Evolutionary conservation across 108 stramenopile species (phyloP), one percentile per base, ranked within the genome.

Genomic region (Nitzschia putrida): DNA sequence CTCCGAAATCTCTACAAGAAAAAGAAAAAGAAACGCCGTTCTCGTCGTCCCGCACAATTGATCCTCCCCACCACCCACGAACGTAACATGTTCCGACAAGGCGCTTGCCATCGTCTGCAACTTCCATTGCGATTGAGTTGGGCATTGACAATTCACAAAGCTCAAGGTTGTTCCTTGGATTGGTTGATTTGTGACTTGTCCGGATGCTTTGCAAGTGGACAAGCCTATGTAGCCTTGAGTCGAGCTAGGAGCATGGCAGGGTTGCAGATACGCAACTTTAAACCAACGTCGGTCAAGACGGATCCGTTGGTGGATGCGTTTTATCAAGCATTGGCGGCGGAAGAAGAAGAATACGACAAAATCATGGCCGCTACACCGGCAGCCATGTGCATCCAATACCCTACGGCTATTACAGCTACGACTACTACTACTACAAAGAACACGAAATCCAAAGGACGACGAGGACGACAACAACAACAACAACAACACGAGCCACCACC

Each of bases 181-280:
- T 71, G 66, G 23, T 51, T 86, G 16, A 74, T 83, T 29, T 79
- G 90, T 23, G 64, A 84, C 53, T 65, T 96, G 25, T 39, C 49
- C 9, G 77, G 83, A 25, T 81, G 79, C 44, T 96, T 96, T 77
- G 84, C 84, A 13, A 63, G 61, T 37, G 95, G 93, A 34, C 91
- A 94, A 66, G 88, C 89, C 55, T 96, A 94, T 78, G 93, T 94
- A 6, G 95, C 95, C 0, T 78, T 93, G 39, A 82, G 79, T 24
- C 83, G 95, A 21, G 90, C 85, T 2, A 76, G 74, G 55, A 59
- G 64, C 20, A 57, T 93, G 66, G 55, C 29, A 5, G 77, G 77
- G 14, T 52, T 78, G 40, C 51, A 77, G 39, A 77, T 77, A 26
- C 57, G 59, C 20, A 69, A 77, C 56, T 77, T 70, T 55, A 43